Base-by-base conservation (phyloP, 2,329 filamentous ascomycete species). In the Fusarium longipes region DNA sequence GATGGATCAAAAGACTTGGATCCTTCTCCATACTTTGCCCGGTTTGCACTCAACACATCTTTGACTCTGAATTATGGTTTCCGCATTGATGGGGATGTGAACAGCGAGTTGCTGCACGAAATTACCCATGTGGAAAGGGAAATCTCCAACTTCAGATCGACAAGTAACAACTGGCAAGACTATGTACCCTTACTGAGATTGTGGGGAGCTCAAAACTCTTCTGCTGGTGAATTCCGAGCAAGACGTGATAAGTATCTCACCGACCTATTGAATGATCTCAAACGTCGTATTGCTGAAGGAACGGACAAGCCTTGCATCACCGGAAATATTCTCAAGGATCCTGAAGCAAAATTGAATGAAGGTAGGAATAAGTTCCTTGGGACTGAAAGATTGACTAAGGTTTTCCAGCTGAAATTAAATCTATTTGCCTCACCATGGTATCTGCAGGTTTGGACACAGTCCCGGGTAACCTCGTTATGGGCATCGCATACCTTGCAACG, bases 81-180 rank as follows among this genome's bases (percentile, higher is more conserved):
- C 70, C 87, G 92, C 33, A 92, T 95, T 57, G 84, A 89, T 54
- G 91, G 90, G 0, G 87, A 89, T 65, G 85, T 91, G 43, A 83
- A 93, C 58, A 86, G 90, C 65, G 81, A 85, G 36, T 81, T 94
- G 9, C 82, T 95, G 8, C 82, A 86, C 20, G 92, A 95, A 74
- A 93, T 96, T 57, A 87, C 89, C 0, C 83, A 89, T 44, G 91
- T 95, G 5, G 92, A 95, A 76, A 85, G 91, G 29, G 89, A 88
- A 7, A 88, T 96, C 24, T 90, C 89, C 52, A 92, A 92, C 70
- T 91, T 94, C 74, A 82, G 92, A 45, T 91, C 87, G 25, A 95
- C 91, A 1, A 92, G 89, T 71, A 93, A 93, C 74, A 95, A 95
- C 75, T 92, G 91, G 87, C 90, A 93, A 73, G 92, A 96, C 73